phyloP scores from a whole-genome alignment of 192 early-diverging fungal genomes.

The Coemansia sp. region DNA sequence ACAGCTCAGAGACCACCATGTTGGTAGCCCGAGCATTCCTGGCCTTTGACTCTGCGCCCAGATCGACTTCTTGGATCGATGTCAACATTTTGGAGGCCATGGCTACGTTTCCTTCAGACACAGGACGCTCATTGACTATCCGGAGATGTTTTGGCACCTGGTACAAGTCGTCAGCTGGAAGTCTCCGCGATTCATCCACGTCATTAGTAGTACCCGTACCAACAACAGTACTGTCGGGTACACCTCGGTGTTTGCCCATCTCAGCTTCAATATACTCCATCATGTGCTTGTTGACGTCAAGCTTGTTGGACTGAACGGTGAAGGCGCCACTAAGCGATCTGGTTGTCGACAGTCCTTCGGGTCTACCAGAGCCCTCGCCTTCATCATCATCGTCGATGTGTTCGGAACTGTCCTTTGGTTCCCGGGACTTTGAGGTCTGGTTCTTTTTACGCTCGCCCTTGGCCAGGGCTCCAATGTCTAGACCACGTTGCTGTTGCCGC shows the following conservation, averaged over 20 bases:
- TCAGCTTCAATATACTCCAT: constrained; percentile 85
- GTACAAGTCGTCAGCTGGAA: constrained; percentile 63
- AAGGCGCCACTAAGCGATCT: constrained; percentile 65
- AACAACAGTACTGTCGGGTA: not conserved
- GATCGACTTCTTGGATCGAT: constrained; percentile 88
- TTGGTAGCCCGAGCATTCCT: constrained; percentile 83
- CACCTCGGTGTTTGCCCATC: constrained; percentile 41
- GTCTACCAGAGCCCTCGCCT: constrained; percentile 6
- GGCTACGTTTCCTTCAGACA: constrained; percentile 84
- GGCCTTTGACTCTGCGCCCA: constrained; percentile 73
- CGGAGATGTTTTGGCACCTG: constrained; percentile 66
- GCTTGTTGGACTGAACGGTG: constrained; percentile 71
- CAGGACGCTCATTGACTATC: constrained; percentile 62
- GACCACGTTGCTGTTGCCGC: constrained; percentile 21
- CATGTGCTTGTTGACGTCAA: constrained; percentile 85
- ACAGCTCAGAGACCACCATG: constrained; percentile 27
- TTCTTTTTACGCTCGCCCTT: constrained; percentile 28
- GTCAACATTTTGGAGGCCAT: constrained; percentile 87
- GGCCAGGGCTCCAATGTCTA: constrained; percentile 24
- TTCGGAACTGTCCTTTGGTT: constrained; percentile 11
- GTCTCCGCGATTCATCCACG: constrained; percentile 22
- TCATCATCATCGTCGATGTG: constrained; percentile 38
- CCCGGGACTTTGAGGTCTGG: not conserved
- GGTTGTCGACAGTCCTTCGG: constrained; percentile 20
- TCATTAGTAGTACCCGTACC: not conserved